Conservation (phyloP, 306 rosid genomes). For the Leucaena leucocephala region DNA sequence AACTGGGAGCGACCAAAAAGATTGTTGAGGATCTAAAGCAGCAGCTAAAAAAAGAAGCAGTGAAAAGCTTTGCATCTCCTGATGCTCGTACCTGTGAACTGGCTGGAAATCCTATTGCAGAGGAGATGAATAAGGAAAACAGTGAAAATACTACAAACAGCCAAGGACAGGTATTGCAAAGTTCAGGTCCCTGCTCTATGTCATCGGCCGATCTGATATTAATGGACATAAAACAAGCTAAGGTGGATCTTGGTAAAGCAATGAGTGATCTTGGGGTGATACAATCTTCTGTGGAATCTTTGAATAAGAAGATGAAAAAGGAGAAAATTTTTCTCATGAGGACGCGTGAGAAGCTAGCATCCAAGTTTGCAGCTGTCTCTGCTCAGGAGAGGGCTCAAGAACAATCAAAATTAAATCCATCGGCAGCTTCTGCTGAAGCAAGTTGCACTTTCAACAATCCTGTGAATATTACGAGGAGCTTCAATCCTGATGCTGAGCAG, state of each 20-base stretch:
- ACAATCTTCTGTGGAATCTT: constrained; percentile 74
- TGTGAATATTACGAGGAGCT: constrained; percentile 31
- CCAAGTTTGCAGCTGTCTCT: constrained; percentile 67
- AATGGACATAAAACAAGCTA: constrained; percentile 82
- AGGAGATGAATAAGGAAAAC: constrained; percentile 52
- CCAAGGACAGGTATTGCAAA: constrained; percentile 46
- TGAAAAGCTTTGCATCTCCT: constrained; percentile 53
- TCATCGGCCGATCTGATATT: constrained; percentile 63
- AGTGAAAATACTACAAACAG: constrained; percentile 30
- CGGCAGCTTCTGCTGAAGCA: constrained; percentile 31
- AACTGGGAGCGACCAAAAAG: constrained; percentile 80
- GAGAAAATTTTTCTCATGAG: constrained; percentile 74
- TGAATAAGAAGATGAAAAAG: constrained; percentile 82
- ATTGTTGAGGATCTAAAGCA: constrained; percentile 81
- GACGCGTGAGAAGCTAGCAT: constrained; percentile 62
- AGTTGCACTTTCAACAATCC: constrained; percentile 32
- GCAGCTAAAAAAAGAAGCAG: constrained; percentile 77
- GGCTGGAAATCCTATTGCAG: constrained; percentile 45
- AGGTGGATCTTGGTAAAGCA: constrained; percentile 75
- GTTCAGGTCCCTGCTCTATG: constrained; percentile 45
- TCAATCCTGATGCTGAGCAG: constrained; percentile 36
- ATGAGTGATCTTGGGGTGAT: constrained; percentile 79
- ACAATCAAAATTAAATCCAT: constrained; percentile 39
- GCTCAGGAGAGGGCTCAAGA: constrained; percentile 53
- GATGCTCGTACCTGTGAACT: constrained; percentile 42